Percentiles rank a stretch among this genome's conserved stretches.
phyloP scores from a whole-genome alignment of 345 rosid genomes.

The Mercurialis annua region DNA sequence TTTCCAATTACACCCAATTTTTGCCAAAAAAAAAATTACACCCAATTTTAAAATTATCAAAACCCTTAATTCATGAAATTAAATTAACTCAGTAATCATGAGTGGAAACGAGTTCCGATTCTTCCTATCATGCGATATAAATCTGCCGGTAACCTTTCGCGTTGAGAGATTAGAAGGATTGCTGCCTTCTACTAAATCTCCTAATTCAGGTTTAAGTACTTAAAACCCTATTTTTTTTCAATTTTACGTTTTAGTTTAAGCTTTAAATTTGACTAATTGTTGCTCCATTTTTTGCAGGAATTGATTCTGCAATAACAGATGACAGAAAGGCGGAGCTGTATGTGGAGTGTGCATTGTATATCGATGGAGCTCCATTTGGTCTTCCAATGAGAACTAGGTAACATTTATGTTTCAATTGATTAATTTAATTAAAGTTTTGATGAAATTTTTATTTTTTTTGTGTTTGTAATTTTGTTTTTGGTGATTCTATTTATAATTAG shows the following conservation, averaged over 20 bases:
- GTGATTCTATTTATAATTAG: constrained; percentile 33
- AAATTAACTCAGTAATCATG: constrained; percentile 32
- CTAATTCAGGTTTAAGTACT: constrained; percentile 43
- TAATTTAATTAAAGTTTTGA: constrained; percentile 4
- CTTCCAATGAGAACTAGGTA: constrained; percentile 92
- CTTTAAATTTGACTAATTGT: neutral
- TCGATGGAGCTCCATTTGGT: constrained; percentile 90
- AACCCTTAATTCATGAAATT: neutral
- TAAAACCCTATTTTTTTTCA: neutral
- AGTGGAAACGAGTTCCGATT: constrained; percentile 86
- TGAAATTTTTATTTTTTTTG: neutral
- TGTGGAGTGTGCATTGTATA: constrained; percentile 77
- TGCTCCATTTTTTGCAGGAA: constrained; percentile 31
- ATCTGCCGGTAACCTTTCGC: constrained; percentile 86
- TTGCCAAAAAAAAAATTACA: too few species aligned
- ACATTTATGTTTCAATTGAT: constrained; percentile 37
- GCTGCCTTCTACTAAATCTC: constrained; percentile 46
- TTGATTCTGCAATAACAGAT: constrained; percentile 43
- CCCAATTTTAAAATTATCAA: neutral
- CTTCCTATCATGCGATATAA: constrained; percentile 94
- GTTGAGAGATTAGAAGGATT: constrained; percentile 79
- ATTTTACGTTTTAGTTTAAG: neutral
- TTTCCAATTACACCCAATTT: too few species aligned
- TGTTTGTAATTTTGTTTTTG: neutral
- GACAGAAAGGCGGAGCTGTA: constrained; percentile 70